Evolutionary conservation across 352 stramenopile genomes (phyloP), one percentile per base, ranked within the genome.

Genomic region (Phytopythium boreale): DNA sequence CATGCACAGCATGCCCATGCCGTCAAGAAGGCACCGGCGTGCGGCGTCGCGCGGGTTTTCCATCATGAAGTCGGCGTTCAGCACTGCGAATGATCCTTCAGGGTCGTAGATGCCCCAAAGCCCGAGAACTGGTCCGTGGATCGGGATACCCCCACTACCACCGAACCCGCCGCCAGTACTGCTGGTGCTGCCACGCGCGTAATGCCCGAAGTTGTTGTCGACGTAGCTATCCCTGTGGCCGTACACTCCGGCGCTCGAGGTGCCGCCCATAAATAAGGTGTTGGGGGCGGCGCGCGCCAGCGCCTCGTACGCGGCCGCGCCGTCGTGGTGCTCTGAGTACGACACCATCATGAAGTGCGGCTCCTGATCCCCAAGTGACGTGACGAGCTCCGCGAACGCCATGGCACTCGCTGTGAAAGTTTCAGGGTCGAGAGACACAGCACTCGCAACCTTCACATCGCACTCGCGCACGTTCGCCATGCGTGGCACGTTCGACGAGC

Each of bases 31-130:
- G 26, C 83, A 93, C 58, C 82, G 72, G 19, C 80, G 68, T 5
- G 81, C 79, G 22, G 80, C 84, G 20, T 91, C 83, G n/a, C 82
- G 79, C 26, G 84, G 80, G 6, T 69, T 82, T 44, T 92, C 82
- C 10, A 51, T 65, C 34, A 72, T 67, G 26, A 95, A 72, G 60
- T 89, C 77, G 12, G 78, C 83, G 65, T 89, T 92, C 26, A 92
- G 70, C 27, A 93, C 84, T 9, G 85, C 76, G 67, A 92, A 95
- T 0, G 79, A 92, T 43, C 87, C 87, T 71, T 93, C 85, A 2
- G 83, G 82, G 58, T 95, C 87, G 63, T 76, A 93, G 57, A 95
- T 90, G 31, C 87, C 87, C 87, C 87, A 95, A 8, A 95, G 64
- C 0, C 77, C 86, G 14, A 95, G 61, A 9, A 64, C 81, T 11